These are phyloP conservation scores for Geotrichum ghanense DNA, from an alignment of 805 yeast species.

Conservation along the genomic window DNA sequence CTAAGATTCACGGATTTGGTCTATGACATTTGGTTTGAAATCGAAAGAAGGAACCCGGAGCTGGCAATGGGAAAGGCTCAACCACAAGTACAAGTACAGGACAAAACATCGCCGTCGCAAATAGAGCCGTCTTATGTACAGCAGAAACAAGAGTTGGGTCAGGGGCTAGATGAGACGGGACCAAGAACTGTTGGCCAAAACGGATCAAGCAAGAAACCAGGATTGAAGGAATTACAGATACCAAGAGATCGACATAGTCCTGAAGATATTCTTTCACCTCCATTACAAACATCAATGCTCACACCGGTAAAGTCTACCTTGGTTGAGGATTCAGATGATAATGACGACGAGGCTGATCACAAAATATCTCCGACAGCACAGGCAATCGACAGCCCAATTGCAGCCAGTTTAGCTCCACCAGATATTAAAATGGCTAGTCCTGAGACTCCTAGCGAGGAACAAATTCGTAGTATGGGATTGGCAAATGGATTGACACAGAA, in stretches of 20 bases:
- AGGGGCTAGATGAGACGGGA: not conserved
- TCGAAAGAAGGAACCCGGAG: slow-evolving; percentile 62
- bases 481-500: not conserved
- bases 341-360: slow-evolving; percentile 28
- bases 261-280: slow-evolving; percentile 1
- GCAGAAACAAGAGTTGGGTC: not conserved
- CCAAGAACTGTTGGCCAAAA: not conserved
- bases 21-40: slow-evolving; percentile 78
- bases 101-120: not conserved
- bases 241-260: not conserved
- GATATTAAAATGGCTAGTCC: too few species aligned
- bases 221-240: not conserved
- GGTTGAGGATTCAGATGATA: slow-evolving; percentile 84
- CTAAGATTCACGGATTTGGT: slow-evolving; percentile 81
- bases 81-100: not conserved
- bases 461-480: not conserved
- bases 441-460: not conserved
- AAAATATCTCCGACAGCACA: slow-evolving; percentile 3
- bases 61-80: slow-evolving; percentile 5
- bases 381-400: not conserved
- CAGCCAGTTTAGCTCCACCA: not conserved
- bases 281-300: slow-evolving; percentile 42
- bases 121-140: not conserved
- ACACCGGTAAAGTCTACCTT: slow-evolving; percentile 78
- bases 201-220: not conserved